A percentile compares a stretch with the other conserved stretches of the same genome.
Evolutionary conservation across 345 rosid species (phyloP).

Genomic region (sweet orange (Citrus sinensis)): DVS_A1.0 CM039162.1:32511001-32511500

Average conservation of each 20-base stretch:
- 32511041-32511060: too few relatives aligned
- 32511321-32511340: slow-evolving; percentile 4
- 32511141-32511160: too few relatives aligned
- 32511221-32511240: not conserved
- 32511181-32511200: too few relatives aligned
- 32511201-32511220: not conserved
- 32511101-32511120: too few relatives aligned
- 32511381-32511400: not conserved
- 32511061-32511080: too few relatives aligned
- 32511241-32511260: not conserved
- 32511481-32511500: not conserved
- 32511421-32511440: not conserved
- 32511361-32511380: not conserved
- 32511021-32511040: too few relatives aligned
- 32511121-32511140: too few relatives aligned
- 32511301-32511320: slow-evolving; percentile 4
- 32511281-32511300: not conserved
- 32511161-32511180: too few relatives aligned
- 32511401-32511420: slow-evolving; percentile 3
- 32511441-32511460: slow-evolving; percentile 7
- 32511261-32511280: not conserved
- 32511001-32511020: too few relatives aligned
- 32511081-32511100: too few relatives aligned
- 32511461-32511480: not conserved
- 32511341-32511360: not conserved